Conservation (phyloP, 2,329 filamentous ascomycete genomes). For the Malbranchea zuffiana region DNA sequence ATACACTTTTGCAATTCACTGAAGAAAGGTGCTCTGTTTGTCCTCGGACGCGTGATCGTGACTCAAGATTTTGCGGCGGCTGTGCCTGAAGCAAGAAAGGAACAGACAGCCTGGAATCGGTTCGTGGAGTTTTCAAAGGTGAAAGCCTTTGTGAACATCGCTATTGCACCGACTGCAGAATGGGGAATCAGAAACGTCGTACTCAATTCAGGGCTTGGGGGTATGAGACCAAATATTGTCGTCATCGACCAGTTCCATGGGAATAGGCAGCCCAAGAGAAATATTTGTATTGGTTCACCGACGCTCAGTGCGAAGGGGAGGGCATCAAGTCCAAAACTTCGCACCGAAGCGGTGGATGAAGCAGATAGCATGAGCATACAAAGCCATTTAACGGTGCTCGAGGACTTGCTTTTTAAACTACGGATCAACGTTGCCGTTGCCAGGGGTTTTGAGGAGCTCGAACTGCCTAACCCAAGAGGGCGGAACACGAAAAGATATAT, state of each 20-base stretch:
- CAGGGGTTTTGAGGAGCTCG: constrained; percentile 66
- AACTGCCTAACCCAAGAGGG: constrained; percentile 54
- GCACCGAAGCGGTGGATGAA: constrained; percentile 5
- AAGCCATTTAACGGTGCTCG: constrained; percentile 70
- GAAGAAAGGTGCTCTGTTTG: constrained; percentile 77
- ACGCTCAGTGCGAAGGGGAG: constrained; percentile 11
- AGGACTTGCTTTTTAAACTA: constrained; percentile 66
- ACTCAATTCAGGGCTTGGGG: constrained; percentile 67
- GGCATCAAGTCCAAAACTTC: not conserved
- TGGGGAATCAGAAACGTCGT: constrained; percentile 81
- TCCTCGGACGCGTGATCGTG: constrained; percentile 79
- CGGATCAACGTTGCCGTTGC: constrained; percentile 78
- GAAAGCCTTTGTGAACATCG: constrained; percentile 80
- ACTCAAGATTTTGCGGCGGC: constrained; percentile 69
- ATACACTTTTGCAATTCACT: constrained; percentile 87
- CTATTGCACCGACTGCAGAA: constrained; percentile 68
- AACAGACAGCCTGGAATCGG: constrained; percentile 73
- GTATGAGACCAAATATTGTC: constrained; percentile 82
- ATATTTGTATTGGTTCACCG: no score
- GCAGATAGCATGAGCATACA: constrained; percentile 39
- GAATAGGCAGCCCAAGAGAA: constrained; percentile 45
- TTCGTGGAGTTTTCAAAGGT: constrained; percentile 79
- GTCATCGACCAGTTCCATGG: constrained; percentile 64
- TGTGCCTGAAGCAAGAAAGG: constrained; percentile 67
- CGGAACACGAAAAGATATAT: constrained; percentile 62